These are phyloP conservation scores for Cordyceps farinosa DNA, from an alignment of 2,329 filamentous ascomycete genomes.

Conservation along the genomic window DNA sequence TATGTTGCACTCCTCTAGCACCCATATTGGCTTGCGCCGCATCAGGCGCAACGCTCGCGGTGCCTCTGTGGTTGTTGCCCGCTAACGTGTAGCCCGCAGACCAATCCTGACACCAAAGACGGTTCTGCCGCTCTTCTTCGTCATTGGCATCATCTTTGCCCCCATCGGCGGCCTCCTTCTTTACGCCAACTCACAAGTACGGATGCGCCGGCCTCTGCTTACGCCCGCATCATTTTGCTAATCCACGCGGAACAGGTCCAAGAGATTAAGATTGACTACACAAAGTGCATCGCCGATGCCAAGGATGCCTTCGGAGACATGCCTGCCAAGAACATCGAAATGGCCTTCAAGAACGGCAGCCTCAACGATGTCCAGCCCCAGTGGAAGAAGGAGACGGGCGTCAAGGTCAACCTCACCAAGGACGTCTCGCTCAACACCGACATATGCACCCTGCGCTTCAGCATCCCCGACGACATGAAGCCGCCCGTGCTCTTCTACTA, in stretches of 20 bases:
- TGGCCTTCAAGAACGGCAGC: constrained; percentile 64
- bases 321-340: constrained; percentile 53
- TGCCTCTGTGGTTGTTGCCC: constrained; percentile 21
- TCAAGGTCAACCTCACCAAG: constrained; percentile 38
- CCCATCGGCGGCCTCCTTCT: constrained; percentile 85
- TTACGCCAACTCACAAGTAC: constrained; percentile 77
- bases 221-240: constrained; percentile 7
- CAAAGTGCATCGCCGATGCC: constrained; percentile 63
- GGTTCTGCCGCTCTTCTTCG: constrained; percentile 86
- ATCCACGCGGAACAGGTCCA: constrained; percentile 61
- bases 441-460: constrained; percentile 73
- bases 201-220: constrained; percentile 22
- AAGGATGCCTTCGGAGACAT: constrained; percentile 45
- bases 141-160: constrained; percentile 85
- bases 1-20: constrained; percentile 45
- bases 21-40: background rate
- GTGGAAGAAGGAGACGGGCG: constrained; percentile 42
- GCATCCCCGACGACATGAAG: constrained; percentile 72
- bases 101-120: constrained; percentile 95
- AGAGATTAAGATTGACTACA: constrained; percentile 90
- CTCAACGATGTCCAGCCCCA: constrained; percentile 31
- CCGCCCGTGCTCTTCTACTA: constrained; percentile 92
- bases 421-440: constrained; percentile 37
- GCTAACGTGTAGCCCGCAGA: constrained; percentile 47
- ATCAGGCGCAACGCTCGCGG: constrained; percentile 23